phyloP scores from a whole-genome alignment of 2,329 filamentous ascomycete species.

The Didymella glomerata region DNA sequence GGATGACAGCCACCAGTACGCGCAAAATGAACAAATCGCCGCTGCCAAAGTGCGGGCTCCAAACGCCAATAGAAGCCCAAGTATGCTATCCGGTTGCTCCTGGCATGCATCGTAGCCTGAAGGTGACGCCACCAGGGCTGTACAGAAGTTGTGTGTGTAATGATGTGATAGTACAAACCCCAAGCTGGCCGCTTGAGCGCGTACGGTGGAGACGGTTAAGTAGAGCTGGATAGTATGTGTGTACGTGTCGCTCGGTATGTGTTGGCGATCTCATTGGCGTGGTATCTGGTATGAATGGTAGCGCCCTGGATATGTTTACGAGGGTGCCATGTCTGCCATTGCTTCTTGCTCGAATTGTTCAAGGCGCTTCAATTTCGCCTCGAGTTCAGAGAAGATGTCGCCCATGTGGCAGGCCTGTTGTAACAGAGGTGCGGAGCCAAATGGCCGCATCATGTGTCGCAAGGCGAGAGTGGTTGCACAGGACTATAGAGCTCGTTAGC shows the following conservation, averaged over 20 bases:
- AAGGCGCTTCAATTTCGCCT: slow-evolving; percentile 69
- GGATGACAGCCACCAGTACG: slow-evolving; percentile 9
- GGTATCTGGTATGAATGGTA: background rate
- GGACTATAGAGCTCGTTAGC: slow-evolving; percentile 64
- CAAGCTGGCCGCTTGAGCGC: background rate
- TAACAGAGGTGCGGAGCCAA: slow-evolving; percentile 69
- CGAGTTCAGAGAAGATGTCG: slow-evolving; percentile 71
- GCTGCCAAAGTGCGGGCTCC: background rate
- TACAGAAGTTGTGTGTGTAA: slow-evolving; percentile 9
- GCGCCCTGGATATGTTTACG: slow-evolving; percentile 16
- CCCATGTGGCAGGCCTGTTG: slow-evolving; percentile 81
- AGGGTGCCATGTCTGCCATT: slow-evolving; percentile 39
- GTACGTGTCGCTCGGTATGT: slow-evolving; percentile 7
- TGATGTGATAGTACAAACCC: slow-evolving; percentile 16
- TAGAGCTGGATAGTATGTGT: background rate
- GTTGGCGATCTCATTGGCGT: background rate
- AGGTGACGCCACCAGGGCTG: slow-evolving; percentile 13
- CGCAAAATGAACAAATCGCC: slow-evolving; percentile 1
- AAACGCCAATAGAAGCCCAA: slow-evolving; percentile 14
- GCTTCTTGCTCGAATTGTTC: slow-evolving; percentile 52
- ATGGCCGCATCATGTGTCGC: slow-evolving; percentile 79
- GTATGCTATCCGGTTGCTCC: slow-evolving; percentile 7
- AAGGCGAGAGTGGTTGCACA: slow-evolving; percentile 81
- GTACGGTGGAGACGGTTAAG: background rate
- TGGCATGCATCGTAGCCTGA: slow-evolving; percentile 6